A percentile compares a stretch with the other conserved stretches of the same genome.
These are phyloP conservation scores for Cryphonectria japonica DNA, from an alignment of 2,329 filamentous ascomycete species.

Conservation along the genomic window DNA sequence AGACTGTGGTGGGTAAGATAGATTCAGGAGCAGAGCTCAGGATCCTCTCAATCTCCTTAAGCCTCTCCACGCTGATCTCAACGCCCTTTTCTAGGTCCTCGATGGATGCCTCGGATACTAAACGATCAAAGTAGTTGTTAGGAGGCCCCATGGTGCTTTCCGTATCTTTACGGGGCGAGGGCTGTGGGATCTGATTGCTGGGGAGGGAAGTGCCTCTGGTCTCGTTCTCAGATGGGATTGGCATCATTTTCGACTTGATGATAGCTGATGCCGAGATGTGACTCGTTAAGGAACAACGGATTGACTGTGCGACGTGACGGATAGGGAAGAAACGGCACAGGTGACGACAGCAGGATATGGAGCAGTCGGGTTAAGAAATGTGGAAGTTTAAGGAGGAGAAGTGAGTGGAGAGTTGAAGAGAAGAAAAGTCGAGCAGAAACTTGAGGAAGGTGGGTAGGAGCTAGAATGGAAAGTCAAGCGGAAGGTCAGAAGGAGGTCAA, in stretches of 20 bases:
- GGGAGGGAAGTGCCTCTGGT: not conserved
- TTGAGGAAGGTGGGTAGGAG: not conserved
- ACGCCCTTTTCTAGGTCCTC: slow-evolving; percentile 35
- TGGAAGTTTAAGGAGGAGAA: not conserved
- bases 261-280: not conserved
- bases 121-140: slow-evolving; percentile 2
- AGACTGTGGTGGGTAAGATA: slow-evolving; percentile 4
- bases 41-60: slow-evolving; percentile 32
- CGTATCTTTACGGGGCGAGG: not conserved
- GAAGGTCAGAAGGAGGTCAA: not conserved
- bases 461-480: not conserved
- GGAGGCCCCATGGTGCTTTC: not conserved
- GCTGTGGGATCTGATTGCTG: not conserved
- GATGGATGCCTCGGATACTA: slow-evolving; percentile 21
- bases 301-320: not conserved
- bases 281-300: not conserved
- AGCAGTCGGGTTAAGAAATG: not conserved
- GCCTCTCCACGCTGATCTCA: slow-evolving; percentile 29
- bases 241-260: not conserved
- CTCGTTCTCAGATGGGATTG: not conserved
- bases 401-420: not conserved
- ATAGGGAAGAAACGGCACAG: not conserved
- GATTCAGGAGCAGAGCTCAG: slow-evolving; percentile 24
- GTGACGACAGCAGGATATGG: not conserved
- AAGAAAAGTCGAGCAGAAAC: not conserved